Evolutionary conservation across 202 grass and related monocot species (phyloP).

Genomic region (Setaria italica): DNA sequence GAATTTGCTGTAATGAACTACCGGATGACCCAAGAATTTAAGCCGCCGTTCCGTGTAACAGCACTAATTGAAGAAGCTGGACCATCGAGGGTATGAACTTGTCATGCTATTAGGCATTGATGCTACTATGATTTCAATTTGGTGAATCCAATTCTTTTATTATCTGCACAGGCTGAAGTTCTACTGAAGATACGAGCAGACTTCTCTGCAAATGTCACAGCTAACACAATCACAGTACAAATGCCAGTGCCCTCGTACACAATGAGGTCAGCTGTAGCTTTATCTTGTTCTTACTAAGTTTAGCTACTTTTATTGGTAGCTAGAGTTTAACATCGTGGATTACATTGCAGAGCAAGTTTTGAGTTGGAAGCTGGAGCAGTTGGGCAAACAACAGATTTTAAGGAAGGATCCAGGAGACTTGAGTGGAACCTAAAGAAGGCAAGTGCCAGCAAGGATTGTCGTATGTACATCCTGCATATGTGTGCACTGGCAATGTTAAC

Average conservation of each 20-base stretch:
- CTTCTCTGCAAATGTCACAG: slow-evolving; percentile 86
- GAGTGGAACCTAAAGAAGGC: slow-evolving; percentile 99
- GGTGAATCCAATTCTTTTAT: slow-evolving; percentile 29
- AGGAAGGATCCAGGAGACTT: slow-evolving; percentile 92
- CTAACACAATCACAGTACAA: slow-evolving; percentile 91
- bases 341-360: slow-evolving; percentile 82
- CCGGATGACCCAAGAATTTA: slow-evolving; percentile 97
- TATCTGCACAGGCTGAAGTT: slow-evolving; percentile 75
- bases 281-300: slow-evolving; percentile 32
- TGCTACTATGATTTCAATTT: slow-evolving; percentile 27
- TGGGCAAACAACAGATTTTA: slow-evolving; percentile 93
- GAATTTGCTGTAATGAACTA: slow-evolving; percentile 97
- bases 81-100: slow-evolving; percentile 62
- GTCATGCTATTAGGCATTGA: slow-evolving; percentile 12
- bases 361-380: slow-evolving; percentile 91
- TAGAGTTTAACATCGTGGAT: slow-evolving; percentile 13
- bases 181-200: slow-evolving; percentile 93
- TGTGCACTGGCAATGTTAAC: slow-evolving; percentile 12
- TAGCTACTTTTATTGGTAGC: slow-evolving; percentile 28
- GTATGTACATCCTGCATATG: not conserved
- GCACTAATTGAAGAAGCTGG: slow-evolving; percentile 98
- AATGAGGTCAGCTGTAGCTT: slow-evolving; percentile 56
- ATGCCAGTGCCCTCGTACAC: slow-evolving; percentile 98
- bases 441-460: slow-evolving; percentile 35
- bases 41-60: slow-evolving; percentile 85